phyloP scores from a whole-genome alignment of 768 basidiomycete species.

The Psilocybe sp. region DNA sequence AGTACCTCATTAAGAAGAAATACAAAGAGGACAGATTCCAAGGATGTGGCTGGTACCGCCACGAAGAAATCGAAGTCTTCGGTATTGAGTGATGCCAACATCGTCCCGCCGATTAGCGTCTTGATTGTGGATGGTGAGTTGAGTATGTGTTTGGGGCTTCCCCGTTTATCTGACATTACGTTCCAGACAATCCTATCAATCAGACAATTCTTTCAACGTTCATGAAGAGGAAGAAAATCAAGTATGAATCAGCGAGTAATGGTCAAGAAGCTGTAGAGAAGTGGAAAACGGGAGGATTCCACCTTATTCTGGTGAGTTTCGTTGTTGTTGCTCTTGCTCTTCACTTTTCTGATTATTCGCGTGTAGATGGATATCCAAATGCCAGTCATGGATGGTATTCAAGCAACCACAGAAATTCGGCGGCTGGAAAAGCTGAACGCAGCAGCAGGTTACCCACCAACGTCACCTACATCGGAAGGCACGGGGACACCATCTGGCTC shows the following conservation, averaged over 20 bases:
- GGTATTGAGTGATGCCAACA: conserved; percentile 52
- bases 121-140: conserved; percentile 93
- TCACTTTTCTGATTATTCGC: conserved; percentile 11
- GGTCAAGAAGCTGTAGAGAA: conserved; percentile 95
- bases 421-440: conserved; percentile 71
- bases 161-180: conserved; percentile 9
- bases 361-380: conserved; percentile 98
- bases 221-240: conserved; percentile 94
- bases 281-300: conserved; percentile 90
- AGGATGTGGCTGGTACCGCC: conserved; percentile 25
- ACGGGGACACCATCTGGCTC: conserved; percentile 50
- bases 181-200: conserved; percentile 94
- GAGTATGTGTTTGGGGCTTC: neutral
- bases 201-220: conserved; percentile 97
- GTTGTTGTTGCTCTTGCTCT: neutral
- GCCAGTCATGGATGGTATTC: conserved; percentile 98
- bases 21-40: conserved; percentile 22
- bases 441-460: conserved; percentile 63
- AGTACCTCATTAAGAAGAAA: neutral
- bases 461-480: conserved; percentile 61
- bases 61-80: conserved; percentile 48
- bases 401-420: conserved; percentile 95
- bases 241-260: conserved; percentile 91
- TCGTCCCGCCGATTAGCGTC: conserved; percentile 96
- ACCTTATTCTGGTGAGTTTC: conserved; percentile 83